Base-by-base conservation (phyloP, 768 basidiomycete species). In the Phlebiopsis gigantea region DNA sequence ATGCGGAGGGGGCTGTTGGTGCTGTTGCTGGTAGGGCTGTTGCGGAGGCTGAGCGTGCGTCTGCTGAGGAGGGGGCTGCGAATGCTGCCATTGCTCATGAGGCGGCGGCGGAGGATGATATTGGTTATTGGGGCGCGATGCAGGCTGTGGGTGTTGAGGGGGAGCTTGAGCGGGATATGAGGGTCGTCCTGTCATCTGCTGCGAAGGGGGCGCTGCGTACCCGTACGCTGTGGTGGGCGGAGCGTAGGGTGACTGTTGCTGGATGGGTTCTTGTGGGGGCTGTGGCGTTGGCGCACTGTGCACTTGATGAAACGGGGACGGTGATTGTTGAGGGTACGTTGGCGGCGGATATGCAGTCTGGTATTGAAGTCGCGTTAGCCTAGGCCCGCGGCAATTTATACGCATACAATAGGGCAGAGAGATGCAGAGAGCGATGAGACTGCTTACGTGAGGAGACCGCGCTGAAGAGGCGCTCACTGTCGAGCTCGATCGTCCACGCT, bases 391-490 rank as follows among this genome's bases (percentile, higher is more conserved):
- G 42, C 34, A 5, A 45, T 24, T 44, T 17, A 53, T 56, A 45
- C 30, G 29, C 58, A 34, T 54, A 61, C 61, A 60, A 47, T 43
- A 31, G 30, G 14, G 21, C 31, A 41, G 29, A 4, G 42, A 34
- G 34, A 42, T 19, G 43, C 19, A 24, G 28, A 28, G 28, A 56
- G 30, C 28, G 53, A 65, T 52, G 60, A 48, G 39, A 44, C 31
- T 52, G 70, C 74, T 73, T 77, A 82, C 80, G 73, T 81, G 79
- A 67, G 75, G 68, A 44, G 75, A 70, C 61, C 80, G 80, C 55
- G 68, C 71, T 61, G 81, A 72, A 72, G 80, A 71, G 76, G 64
- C 64, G 68, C 67, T 73, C 59, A 71, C 72, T 14, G 75, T 71
- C 53, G 68, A 64, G 50, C 41, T 59, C 4, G 71, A 72, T 57